Conservation (phyloP, 2,329 filamentous ascomycete genomes). For the Paracorniculantispora psalliotae region DNA sequence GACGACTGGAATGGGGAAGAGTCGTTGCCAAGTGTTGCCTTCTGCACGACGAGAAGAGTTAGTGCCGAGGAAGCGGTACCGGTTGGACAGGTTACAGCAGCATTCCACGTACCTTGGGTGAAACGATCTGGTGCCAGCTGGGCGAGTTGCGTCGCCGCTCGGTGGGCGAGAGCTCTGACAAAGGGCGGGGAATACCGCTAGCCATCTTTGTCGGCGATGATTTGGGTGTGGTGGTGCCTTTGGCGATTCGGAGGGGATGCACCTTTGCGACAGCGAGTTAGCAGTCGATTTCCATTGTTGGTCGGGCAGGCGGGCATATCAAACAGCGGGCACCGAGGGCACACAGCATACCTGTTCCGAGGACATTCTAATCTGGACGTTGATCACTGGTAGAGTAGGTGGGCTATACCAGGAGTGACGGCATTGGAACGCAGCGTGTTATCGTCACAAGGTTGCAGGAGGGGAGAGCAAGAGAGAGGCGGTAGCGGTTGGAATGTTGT, state of each 20-base stretch:
- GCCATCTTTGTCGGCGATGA: slow-evolving; percentile 60
- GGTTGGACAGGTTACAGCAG: not conserved
- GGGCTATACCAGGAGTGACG: slow-evolving; percentile 22
- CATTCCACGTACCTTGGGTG: slow-evolving; percentile 31
- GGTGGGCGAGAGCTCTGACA: slow-evolving; percentile 84
- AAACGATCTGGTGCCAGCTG: slow-evolving; percentile 60
- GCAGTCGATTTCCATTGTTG: not conserved
- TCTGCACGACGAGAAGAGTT: slow-evolving; percentile 38
- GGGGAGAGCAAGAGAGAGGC: slow-evolving; percentile 17
- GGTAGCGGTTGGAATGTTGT: slow-evolving; percentile 26
- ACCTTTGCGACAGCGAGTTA: slow-evolving; percentile 44
- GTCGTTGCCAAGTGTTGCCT: slow-evolving; percentile 65
- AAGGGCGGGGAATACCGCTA: slow-evolving; percentile 61
- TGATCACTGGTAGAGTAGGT: slow-evolving; percentile 18
- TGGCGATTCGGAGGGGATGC: slow-evolving; percentile 75
- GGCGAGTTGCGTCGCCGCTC: slow-evolving; percentile 88
- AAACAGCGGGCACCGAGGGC: not conserved
- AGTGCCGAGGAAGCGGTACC: slow-evolving; percentile 9
- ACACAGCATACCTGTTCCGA: slow-evolving; percentile 33
- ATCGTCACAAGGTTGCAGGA: not conserved
- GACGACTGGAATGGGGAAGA: slow-evolving; percentile 84
- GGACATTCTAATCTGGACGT: slow-evolving; percentile 28
- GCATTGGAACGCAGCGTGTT: slow-evolving; percentile 28
- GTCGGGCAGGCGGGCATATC: not conserved
- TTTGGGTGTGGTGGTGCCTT: slow-evolving; percentile 50